Evolutionary conservation across 495 filamentous ascomycete species (phyloP).

Genomic region (Tuber indicum): DNA sequence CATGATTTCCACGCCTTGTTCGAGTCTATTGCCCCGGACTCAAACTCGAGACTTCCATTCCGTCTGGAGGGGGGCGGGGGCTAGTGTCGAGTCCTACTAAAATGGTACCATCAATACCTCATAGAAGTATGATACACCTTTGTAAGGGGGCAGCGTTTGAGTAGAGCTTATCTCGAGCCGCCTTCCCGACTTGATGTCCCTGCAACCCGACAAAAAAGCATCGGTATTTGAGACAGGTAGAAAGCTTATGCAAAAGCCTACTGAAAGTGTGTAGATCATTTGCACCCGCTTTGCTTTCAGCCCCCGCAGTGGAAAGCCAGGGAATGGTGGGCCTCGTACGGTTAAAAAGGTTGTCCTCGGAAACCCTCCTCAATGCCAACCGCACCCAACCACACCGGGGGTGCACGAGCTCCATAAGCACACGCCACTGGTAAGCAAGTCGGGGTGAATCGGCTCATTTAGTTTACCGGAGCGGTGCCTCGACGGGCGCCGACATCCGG

Average conservation of each 20-base stretch:
- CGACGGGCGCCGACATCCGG: background rate
- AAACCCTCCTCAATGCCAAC: background rate
- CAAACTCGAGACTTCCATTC: background rate
- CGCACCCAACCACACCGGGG: background rate
- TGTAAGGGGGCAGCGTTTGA: background rate
- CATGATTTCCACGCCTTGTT: background rate
- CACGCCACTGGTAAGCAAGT: background rate
- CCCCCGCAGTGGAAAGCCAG: background rate
- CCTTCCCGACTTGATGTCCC: background rate
- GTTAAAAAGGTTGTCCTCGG: background rate
- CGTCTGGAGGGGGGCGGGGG: background rate
- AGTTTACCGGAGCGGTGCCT: background rate
- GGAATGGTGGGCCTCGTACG: background rate
- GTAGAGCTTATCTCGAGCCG: background rate
- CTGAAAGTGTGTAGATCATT: background rate
- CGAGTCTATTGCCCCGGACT: background rate
- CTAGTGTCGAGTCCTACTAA: background rate
- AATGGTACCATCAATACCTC: background rate
- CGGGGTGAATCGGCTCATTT: background rate
- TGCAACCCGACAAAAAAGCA: background rate
- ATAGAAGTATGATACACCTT: background rate
- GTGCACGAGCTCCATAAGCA: background rate
- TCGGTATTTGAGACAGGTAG: background rate
- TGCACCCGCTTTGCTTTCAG: background rate
- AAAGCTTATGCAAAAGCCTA: background rate